Percentiles rank a stretch among this genome's conserved stretches.
Conservation (phyloP, 2,329 filamentous ascomycete genomes). For the Epichloe hybrida region DNA sequence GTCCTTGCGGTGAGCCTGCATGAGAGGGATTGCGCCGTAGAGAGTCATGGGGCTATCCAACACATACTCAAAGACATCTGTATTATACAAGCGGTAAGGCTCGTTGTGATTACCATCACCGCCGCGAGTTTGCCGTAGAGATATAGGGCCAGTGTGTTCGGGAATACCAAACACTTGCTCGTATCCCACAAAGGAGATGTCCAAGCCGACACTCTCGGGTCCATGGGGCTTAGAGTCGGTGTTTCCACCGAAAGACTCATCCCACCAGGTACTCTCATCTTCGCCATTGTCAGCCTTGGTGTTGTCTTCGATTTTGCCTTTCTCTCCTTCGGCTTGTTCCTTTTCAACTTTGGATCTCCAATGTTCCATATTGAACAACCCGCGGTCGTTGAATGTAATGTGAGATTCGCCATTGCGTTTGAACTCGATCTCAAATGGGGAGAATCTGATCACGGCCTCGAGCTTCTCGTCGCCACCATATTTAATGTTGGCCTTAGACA, state of each 20-base stretch:
- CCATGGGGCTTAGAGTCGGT: constrained; percentile 92
- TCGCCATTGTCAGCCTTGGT: constrained; percentile 37
- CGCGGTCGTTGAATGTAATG: constrained; percentile 80
- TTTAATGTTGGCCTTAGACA: constrained; percentile 56
- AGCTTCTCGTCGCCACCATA: constrained; percentile 68
- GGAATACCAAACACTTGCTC: constrained; percentile 89
- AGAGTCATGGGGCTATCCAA: constrained; percentile 96
- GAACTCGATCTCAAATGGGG: constrained; percentile 78
- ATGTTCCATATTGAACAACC: constrained; percentile 84
- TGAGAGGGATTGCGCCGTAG: constrained; percentile 92
- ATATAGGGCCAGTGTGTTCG: constrained; percentile 79
- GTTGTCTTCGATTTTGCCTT: constrained; percentile 32
- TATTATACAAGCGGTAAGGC: constrained; percentile 90
- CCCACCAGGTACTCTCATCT: constrained; percentile 94
- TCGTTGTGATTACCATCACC: constrained; percentile 75
- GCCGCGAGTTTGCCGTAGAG: constrained; percentile 79
- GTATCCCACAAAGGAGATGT: constrained; percentile 86
- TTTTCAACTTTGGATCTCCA: constrained; percentile 79
- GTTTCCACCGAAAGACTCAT: constrained; percentile 88
- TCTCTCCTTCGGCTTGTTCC: constrained; percentile 47
- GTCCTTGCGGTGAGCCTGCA: constrained; percentile 90
- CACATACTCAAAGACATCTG: constrained; percentile 96
- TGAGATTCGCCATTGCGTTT: constrained; percentile 70
- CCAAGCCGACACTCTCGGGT: constrained; percentile 80
- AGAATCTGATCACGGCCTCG: constrained; percentile 70